phyloP scores from a whole-genome alignment of 345 rosid species.

The Melastoma malabathricum region DNA sequence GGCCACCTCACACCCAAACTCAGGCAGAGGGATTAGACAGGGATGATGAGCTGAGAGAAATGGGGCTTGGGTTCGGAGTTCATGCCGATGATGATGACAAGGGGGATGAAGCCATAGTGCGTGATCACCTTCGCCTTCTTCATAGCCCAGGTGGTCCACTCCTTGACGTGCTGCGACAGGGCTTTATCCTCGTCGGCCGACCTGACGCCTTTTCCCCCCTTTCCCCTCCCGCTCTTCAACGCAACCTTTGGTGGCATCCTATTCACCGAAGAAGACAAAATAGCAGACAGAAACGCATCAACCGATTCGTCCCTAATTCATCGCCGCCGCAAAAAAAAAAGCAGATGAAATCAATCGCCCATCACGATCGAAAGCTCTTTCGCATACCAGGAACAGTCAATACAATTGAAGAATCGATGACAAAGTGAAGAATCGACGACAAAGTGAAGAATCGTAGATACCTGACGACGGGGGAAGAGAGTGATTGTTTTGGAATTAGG shows the following conservation, averaged over 20 bases:
- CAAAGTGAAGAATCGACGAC: too few species aligned
- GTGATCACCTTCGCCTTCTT: conserved; percentile 78
- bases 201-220: conserved; percentile 42
- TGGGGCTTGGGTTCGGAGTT: conserved; percentile 90
- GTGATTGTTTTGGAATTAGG: too few species aligned
- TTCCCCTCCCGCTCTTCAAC: conserved; percentile 24
- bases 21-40: conserved; percentile 28
- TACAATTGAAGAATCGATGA: too few species aligned
- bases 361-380: too few species aligned
- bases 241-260: conserved; percentile 14
- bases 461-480: too few species aligned
- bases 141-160: conserved; percentile 83
- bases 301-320: background rate
- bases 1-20: too few species aligned
- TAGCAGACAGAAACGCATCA: background rate
- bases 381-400: too few species aligned
- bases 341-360: too few species aligned
- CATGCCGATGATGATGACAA: conserved; percentile 79
- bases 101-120: conserved; percentile 93
- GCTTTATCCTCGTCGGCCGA: conserved; percentile 33
- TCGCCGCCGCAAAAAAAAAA: too few species aligned
- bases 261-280: background rate
- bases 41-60: conserved; percentile 76
- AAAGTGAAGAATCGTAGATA: too few species aligned
- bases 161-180: conserved; percentile 38